Percentiles rank a stretch among this genome's conserved stretches.
Conservation (phyloP, 352 stramenopile genomes). For the Thraustotheca clavata region DNA sequence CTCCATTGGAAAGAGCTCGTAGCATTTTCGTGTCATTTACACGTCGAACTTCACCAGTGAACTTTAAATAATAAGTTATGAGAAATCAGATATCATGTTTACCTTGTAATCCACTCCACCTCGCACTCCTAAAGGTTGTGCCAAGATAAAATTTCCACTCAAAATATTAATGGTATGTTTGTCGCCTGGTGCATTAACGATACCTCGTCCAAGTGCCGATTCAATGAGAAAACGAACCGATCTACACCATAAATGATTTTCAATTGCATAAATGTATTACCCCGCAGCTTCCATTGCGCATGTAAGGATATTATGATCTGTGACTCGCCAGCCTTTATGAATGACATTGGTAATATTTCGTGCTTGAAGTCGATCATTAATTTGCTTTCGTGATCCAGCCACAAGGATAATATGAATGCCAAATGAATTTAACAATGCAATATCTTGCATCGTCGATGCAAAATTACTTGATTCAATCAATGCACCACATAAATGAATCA, state of each 20-base stretch:
- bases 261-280: background rate
- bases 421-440: conserved; percentile 93
- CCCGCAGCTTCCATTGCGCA: conserved; percentile 93
- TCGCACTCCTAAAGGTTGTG: conserved; percentile 81
- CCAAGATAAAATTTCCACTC: conserved; percentile 96
- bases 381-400: conserved; percentile 91
- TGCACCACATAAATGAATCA: conserved; percentile 94
- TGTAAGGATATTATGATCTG: conserved; percentile 83
- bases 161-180: conserved; percentile 86
- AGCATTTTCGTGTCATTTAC: conserved; percentile 91
- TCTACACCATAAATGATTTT: background rate
- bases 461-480: conserved; percentile 90
- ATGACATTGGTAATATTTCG: conserved; percentile 62
- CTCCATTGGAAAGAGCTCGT: conserved; percentile 85
- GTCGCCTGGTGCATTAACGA: conserved; percentile 73
- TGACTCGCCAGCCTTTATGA: conserved; percentile 84
- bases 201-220: conserved; percentile 70
- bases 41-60: conserved; percentile 90
- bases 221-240: conserved; percentile 86
- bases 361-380: conserved; percentile 84
- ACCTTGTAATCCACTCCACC: conserved; percentile 80
- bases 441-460: conserved; percentile 91
- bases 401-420: conserved; percentile 93
- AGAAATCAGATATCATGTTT: conserved; percentile 24
- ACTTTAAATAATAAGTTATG: conserved; percentile 36